Percentiles rank a stretch among this genome's conserved stretches.
Evolutionary conservation across 495 filamentous ascomycete genomes (phyloP).

Genomic region (Mycothermus thermophilus): DNA sequence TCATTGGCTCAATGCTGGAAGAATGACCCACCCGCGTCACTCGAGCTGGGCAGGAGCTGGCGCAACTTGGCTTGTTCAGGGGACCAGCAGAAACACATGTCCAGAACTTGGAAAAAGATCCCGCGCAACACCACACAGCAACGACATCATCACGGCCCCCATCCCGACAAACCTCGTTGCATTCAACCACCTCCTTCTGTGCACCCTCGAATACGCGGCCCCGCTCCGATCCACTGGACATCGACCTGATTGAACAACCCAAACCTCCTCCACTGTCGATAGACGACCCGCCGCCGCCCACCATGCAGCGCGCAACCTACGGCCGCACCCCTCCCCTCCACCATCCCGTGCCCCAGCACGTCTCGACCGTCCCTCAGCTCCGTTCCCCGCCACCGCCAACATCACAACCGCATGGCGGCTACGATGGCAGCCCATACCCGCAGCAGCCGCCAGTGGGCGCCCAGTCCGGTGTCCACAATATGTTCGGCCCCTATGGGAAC

Average conservation of each 20-base stretch:
- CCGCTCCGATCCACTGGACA: no score
- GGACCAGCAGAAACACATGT: conserved; percentile 36
- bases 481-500: conserved; percentile 59
- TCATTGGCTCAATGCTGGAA: no score
- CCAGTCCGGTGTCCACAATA: conserved; percentile 34
- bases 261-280: no score
- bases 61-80: no score
- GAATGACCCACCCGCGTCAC: no score
- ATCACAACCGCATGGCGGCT: conserved; percentile 53
- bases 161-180: no score
- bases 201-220: no score
- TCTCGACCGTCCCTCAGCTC: conserved; percentile 96
- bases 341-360: conserved; percentile 95
- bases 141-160: no score
- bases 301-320: conserved; percentile 76
- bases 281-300: no score
- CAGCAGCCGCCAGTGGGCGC: conserved; percentile 38
- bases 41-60: no score
- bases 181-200: no score
- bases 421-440: conserved; percentile 68
- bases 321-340: conserved; percentile 90
- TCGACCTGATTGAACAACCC: no score
- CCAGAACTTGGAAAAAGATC: conserved; percentile 8
- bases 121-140: conserved; percentile 1
- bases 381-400: conserved; percentile 83